These are phyloP conservation scores for Rickenella mellea DNA, from an alignment of 768 basidiomycete species.

Conservation along the genomic window DNA sequence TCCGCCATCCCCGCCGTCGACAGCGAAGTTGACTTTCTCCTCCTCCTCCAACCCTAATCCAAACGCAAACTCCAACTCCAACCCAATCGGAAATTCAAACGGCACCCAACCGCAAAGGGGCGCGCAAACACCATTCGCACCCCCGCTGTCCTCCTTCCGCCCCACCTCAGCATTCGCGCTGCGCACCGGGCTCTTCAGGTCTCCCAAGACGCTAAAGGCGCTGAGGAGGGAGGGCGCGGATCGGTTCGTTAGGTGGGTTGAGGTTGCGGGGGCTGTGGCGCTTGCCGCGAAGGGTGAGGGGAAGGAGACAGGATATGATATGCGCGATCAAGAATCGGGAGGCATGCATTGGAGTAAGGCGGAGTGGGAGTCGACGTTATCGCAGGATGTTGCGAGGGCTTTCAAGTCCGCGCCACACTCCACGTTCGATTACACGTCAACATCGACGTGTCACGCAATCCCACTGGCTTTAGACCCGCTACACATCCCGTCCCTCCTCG, in stretches of 20 bases:
- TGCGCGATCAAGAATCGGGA: neutral
- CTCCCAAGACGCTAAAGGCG: constrained; percentile 47
- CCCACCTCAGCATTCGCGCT: constrained; percentile 43
- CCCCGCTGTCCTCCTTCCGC: constrained; percentile 40
- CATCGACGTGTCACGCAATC: neutral
- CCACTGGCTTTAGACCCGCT: constrained; percentile 47
- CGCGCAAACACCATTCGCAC: neutral
- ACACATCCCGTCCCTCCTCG: constrained; percentile 53
- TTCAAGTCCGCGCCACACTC: constrained; percentile 26
- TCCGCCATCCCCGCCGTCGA: neutral
- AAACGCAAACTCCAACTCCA: neutral
- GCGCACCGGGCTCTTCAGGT: constrained; percentile 51
- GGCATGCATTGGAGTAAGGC: constrained; percentile 44
- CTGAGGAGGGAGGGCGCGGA: constrained; percentile 59
- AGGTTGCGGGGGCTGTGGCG: constrained; percentile 50
- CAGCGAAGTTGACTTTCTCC: neutral
- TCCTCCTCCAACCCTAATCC: constrained; percentile 3
- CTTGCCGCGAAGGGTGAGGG: constrained; percentile 15
- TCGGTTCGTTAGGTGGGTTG: constrained; percentile 64
- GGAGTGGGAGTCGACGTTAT: constrained; percentile 53
- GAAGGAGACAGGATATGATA: neutral
- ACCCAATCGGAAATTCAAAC: neutral
- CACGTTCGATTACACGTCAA: constrained; percentile 2
- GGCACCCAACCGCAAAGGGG: constrained; percentile 4
- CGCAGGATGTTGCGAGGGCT: constrained; percentile 47